Evolutionary conservation across 805 yeast genomes (phyloP), one percentile per base, ranked within the genome.

Genomic region (Saccharomycopsis oosterbeekiorum): DNA sequence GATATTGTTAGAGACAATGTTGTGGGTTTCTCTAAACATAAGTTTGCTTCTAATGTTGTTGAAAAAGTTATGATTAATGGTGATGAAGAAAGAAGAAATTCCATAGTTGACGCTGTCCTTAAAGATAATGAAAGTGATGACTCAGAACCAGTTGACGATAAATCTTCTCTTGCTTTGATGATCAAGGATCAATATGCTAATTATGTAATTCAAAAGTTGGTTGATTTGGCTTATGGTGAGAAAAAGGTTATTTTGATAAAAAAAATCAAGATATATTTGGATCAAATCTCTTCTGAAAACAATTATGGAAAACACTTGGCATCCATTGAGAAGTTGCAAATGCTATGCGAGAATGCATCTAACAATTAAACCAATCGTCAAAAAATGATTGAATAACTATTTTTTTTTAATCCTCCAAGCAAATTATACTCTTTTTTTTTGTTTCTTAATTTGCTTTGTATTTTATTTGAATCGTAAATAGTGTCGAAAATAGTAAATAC

Each of bases 131-230:
- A 71, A 10, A 73, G 73, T 57, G 68, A 68, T 42, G 74, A 71
- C 34, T 74, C 71, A 34, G 76, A 78, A 19, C 69, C 69, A 29
- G 82, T 86, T 43, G 82, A 78, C 59, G 92, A 86, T 65, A 80
- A 81, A 59, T 80, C 88, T 0, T 84, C 96, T 9, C 78, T 94
- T 67, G 88, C 92, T 26, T 77, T 86, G 62, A 92, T 94, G 98
- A 91, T 94, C 90, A 89, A 89, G 71, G 99, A 94, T 72, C 98
- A 94, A 71, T 94, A 87, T 75, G 99, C 98, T 26, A 94, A 94
- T 73, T 94, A 94, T 70, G 99, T 94, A 56, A 90, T 94, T 58
- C 99, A 94, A 73, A 92, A 93, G 72, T 80, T 94, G 68, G 92
- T 94, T 51, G 96, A 89, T 64, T 86, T 88, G 2, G 81, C 92